phyloP scores from a whole-genome alignment of 2,329 filamentous ascomycete species.

The Aspergillus sp. region DNA sequence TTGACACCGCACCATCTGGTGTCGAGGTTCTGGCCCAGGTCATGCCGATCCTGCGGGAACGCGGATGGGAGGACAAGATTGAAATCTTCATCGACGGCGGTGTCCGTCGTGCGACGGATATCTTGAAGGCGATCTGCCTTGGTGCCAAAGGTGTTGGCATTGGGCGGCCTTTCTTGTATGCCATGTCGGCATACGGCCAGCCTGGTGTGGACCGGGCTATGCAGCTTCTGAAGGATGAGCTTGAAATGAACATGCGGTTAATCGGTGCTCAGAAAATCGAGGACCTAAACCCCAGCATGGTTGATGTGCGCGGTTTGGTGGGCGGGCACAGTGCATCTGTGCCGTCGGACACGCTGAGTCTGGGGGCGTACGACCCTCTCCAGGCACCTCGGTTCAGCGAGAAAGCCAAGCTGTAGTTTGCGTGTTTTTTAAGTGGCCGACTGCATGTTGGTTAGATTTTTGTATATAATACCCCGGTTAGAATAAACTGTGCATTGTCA shows the following conservation, averaged over 20 bases:
- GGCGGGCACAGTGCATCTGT: constrained; percentile 59
- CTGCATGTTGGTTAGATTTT: neutral
- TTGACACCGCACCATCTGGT: constrained; percentile 85
- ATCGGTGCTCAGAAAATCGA: constrained; percentile 75
- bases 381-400: constrained; percentile 50
- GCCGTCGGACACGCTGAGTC: constrained; percentile 61
- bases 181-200: constrained; percentile 89
- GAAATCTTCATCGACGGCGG: constrained; percentile 93
- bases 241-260: constrained; percentile 98
- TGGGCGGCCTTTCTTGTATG: constrained; percentile 90
- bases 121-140: constrained; percentile 90
- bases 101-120: constrained; percentile 84
- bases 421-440: neutral
- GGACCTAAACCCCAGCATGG: constrained; percentile 75
- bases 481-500: neutral
- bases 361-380: constrained; percentile 59
- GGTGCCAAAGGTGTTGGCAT: constrained; percentile 93
- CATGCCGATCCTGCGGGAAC: constrained; percentile 77
- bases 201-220: constrained; percentile 88
- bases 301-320: constrained; percentile 71
- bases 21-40: constrained; percentile 92
- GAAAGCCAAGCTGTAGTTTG: constrained; percentile 45
- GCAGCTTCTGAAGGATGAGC: constrained; percentile 89
- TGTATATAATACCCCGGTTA: constrained; percentile 9
- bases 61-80: constrained; percentile 71